phyloP scores from a whole-genome alignment of 805 yeast species.

The Isabelozyma gotoi region DNA sequence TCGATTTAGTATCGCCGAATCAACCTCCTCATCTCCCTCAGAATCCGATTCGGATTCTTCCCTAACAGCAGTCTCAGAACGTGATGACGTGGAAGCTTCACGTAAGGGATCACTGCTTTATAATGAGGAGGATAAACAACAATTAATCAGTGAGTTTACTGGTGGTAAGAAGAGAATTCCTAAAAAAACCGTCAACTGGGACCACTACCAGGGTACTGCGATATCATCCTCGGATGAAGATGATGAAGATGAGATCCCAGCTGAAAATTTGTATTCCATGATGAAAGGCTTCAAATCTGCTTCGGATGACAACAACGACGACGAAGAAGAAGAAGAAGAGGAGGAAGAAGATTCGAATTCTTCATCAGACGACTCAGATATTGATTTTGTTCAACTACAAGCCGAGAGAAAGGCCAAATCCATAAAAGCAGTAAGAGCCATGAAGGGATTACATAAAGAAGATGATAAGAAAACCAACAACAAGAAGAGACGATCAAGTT shows the following conservation, averaged over 20 bases:
- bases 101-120: constrained; percentile 6
- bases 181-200: constrained; percentile 21
- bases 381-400: constrained; percentile 71
- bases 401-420: constrained; percentile 63
- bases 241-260: constrained; percentile 10
- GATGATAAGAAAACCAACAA: constrained; percentile 12
- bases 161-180: constrained; percentile 19
- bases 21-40: constrained; percentile 26
- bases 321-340: constrained; percentile 11
- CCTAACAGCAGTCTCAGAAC: constrained; percentile 37
- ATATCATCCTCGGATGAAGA: constrained; percentile 9
- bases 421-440: constrained; percentile 45
- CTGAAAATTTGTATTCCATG: constrained; percentile 22
- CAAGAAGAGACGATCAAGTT: constrained; percentile 7
- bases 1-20: constrained; percentile 36
- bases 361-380: constrained; percentile 65
- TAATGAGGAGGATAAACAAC: not conserved
- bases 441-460: constrained; percentile 8
- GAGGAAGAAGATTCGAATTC: constrained; percentile 43
- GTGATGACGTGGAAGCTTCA: constrained; percentile 13
- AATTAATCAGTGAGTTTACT: not conserved
- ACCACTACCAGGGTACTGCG: constrained; percentile 18
- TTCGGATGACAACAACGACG: constrained; percentile 5
- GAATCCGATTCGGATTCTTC: constrained; percentile 37
- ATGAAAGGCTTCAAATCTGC: constrained; percentile 9